Evolutionary conservation across 192 early-diverging fungal species (phyloP), one percentile per base, ranked within the genome.

Genomic region (Coemansia sp.): DNA sequence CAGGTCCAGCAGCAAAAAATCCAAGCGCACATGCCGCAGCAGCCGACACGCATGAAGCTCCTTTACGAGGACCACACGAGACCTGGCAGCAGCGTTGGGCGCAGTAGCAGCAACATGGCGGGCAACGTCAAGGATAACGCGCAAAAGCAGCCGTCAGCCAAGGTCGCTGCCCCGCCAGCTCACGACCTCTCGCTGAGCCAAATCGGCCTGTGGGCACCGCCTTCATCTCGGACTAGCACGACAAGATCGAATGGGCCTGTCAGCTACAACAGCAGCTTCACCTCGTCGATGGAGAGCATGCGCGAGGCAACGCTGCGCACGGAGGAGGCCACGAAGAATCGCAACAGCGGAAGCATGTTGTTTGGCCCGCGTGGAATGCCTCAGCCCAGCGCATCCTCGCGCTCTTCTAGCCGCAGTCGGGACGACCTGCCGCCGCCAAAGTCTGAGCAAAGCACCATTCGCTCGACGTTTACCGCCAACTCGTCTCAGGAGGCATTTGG

Each of bases 311-410:
- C 65, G 6, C 53, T 66, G 45, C 72, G 75, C 12, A 65, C 80
- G 6, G 74, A 77, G 38, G 75, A 69, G 21, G 67, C 75, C 0
- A 13, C 63, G 1, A 59, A 59, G 6, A 74, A 65, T 9, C 52
- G 71, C 8, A 66, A 39, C 68, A 74, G 71, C 56, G 69, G 75
- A 25, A 82, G 80, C 59, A 77, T 83, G 80, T 37, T 83, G 42
- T 74, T 77, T 74, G 80, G 80, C 0, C 80, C 80, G 20, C 80
- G 80, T n/a, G 75, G 64, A 8, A 83, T 83, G 80, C 80, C 79
- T 12, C 13, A 7, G 11, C 23, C 39, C 12, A 58, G 13, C n/a
- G 53, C 53, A 1, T 59, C 50, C 0, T 73, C 71, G 31, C 68
- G 80, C 1, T 62, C 75, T 7, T 70, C 70, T 3, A 76, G 71